Evolutionary conservation across 768 basidiomycete genomes (phyloP).

Genomic region (Amanita muscaria): DNA sequence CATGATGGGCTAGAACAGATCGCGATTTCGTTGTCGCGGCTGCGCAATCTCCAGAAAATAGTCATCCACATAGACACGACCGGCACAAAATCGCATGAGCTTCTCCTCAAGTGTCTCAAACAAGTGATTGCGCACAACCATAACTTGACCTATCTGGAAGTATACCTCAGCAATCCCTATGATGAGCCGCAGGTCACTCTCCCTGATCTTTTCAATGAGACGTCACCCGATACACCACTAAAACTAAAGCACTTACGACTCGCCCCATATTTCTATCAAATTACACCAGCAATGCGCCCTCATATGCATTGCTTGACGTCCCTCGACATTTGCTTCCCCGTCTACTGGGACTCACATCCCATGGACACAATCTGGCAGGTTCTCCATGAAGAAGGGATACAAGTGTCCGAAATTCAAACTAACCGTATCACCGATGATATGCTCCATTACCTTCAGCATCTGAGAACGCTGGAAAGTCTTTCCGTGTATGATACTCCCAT

Average conservation of each 20-base stretch:
- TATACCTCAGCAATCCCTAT: neutral
- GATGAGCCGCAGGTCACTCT: neutral
- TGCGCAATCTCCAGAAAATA: constrained; percentile 7
- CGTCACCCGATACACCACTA: neutral
- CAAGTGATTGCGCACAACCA: constrained; percentile 2
- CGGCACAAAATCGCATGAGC: neutral
- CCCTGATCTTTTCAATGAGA: neutral
- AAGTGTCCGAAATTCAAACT: neutral
- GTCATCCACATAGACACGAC: neutral
- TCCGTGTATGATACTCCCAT: neutral
- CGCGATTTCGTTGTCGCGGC: neutral
- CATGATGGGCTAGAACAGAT: constrained; percentile 1
- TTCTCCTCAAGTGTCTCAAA: constrained; percentile 2
- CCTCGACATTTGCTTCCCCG: neutral
- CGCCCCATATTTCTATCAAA: neutral
- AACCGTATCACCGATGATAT: neutral
- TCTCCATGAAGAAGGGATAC: constrained; percentile 1
- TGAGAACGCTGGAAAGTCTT: neutral
- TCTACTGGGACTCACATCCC: neutral
- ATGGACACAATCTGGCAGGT: constrained; percentile 2
- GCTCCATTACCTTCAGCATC: neutral
- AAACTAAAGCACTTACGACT: constrained; percentile 3
- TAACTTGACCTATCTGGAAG: neutral
- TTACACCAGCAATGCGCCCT: neutral
- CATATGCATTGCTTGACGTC: constrained; percentile 4